Percentiles rank a stretch among this genome's conserved stretches.
Evolutionary conservation across 148 eudicot species (phyloP).

Genomic region (Simmondsia chinensis): DNA sequence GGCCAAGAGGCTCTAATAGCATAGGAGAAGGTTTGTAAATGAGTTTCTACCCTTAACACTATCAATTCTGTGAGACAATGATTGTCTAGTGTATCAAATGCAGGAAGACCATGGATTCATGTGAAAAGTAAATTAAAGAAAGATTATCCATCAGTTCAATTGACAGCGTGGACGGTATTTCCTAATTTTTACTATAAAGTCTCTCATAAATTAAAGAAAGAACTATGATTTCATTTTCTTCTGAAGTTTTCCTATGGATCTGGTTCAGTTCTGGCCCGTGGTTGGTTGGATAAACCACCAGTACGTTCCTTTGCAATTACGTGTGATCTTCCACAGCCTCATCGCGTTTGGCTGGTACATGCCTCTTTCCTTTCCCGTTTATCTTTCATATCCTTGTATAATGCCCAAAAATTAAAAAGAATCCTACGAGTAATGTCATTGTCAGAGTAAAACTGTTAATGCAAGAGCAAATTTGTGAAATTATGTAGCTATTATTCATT

Average conservation of each 20-base stretch:
- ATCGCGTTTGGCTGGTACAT: slow-evolving; percentile 77
- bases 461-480: no score
- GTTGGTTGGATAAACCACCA: slow-evolving; percentile 91
- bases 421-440: no score
- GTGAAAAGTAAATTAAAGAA: slow-evolving; percentile 69
- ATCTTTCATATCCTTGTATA: no score
- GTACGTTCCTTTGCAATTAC: slow-evolving; percentile 82
- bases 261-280: slow-evolving; percentile 83
- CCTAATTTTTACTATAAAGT: neutral
- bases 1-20: no score
- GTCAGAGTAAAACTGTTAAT: no score
- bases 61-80: no score
- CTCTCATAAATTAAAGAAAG: neutral
- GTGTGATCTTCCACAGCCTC: slow-evolving; percentile 73
- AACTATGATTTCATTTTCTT: neutral
- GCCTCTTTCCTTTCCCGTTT: neutral
- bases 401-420: no score
- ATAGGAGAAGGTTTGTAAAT: no score
- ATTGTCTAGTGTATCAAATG: slow-evolving; percentile 17
- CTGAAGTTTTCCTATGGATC: neutral
- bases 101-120: slow-evolving; percentile 80
- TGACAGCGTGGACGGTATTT: slow-evolving; percentile 80
- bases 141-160: slow-evolving; percentile 72
- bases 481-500: no score
- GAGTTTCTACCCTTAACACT: no score